phyloP scores from a whole-genome alignment of 257 asterid species.

The Apocynum venetum region DNA sequence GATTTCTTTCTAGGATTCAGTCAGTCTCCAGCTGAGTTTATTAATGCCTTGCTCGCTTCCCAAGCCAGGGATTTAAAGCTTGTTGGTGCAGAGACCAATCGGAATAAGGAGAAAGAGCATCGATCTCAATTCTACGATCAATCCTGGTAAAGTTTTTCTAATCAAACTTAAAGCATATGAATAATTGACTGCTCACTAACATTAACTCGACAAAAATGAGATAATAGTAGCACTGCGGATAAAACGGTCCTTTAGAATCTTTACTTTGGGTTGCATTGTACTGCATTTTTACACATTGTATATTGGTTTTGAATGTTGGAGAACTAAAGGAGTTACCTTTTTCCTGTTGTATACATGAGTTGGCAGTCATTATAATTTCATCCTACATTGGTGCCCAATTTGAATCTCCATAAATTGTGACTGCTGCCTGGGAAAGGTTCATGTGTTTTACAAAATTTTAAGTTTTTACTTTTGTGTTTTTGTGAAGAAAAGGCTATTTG shows the following conservation, averaged over 20 bases:
- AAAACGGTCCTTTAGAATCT: not conserved
- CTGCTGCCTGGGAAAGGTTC: not conserved
- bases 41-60: constrained; percentile 69
- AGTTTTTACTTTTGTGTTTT: not conserved
- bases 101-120: constrained; percentile 62
- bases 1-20: constrained; percentile 90
- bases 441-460: not conserved
- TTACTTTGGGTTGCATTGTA: not conserved
- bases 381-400: not conserved
- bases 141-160: constrained; percentile 50
- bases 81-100: constrained; percentile 57
- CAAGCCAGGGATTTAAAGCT: constrained; percentile 82
- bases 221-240: not conserved
- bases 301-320: not conserved
- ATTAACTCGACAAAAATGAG: not conserved
- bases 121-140: constrained; percentile 75
- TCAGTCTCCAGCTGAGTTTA: constrained; percentile 87
- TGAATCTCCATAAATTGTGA: not conserved
- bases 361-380: not conserved
- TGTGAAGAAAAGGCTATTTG: not conserved
- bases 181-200: not conserved
- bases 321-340: not conserved
- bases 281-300: not conserved
- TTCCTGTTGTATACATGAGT: not conserved
- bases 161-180: not conserved